Base-by-base conservation (phyloP, 768 basidiomycete species). In the Stropharia rugosoannulata region DNA sequence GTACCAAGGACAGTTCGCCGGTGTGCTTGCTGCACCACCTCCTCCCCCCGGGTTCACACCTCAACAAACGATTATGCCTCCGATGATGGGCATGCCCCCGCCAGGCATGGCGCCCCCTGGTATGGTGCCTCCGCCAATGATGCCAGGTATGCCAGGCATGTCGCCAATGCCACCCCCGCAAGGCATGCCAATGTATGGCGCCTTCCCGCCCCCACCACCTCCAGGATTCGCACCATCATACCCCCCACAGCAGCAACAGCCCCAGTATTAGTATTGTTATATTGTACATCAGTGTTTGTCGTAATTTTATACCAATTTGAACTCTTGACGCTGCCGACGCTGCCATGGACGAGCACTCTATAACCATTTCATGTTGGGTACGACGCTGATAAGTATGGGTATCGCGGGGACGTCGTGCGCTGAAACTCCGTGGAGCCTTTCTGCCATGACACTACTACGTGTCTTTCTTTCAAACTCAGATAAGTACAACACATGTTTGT, bases 1-100 rank as follows among this genome's bases (percentile, higher is more conserved):
- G 1, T 90, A 91, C 65, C 86, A 90, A 74, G 94, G 94, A n/a
- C 94, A 95, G 72, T 96, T 94, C 66, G 94, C 94, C 9, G 94
- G 94, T 38, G 88, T 82, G 13, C 80, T 97, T 53, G 90, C 93
- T 3, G 86, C 83, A 47, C 89, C 90, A 0, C 86, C 89, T 2
- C 90, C 92, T 0, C 90, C 91, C 0, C 83, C 88, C 48, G 91
- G 90, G 9, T 92, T 92, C 56, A 81, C 85, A 0, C 82, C 84
- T 16, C 88, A 89, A 62, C 86, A 87, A 66, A 84, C 86, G 4
- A 77, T 88, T 39, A 73, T 86, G 59, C 81, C 82, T 38, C 74
- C 69, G 19, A 78, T 80, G 71, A 75, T 79, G 74, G 70, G 64
- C n/a, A 72, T 75, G 70, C 66, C 60, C 5, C 68, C 70, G 10